Conservation (phyloP, 768 basidiomycete species). For the Suillus spraguei region DNA sequence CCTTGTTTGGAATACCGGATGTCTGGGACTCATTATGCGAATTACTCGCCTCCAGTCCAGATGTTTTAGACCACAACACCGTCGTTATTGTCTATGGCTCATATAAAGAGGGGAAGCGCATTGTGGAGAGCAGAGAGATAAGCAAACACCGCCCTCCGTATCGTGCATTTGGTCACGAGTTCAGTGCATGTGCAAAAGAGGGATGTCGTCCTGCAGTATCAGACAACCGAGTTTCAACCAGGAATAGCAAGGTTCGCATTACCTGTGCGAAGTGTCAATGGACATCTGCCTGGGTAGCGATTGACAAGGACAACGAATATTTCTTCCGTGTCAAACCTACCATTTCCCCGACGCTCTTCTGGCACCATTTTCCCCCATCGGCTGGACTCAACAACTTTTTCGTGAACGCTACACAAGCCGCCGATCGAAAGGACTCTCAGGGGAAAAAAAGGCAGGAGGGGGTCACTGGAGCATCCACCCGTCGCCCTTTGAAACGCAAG, state of each 20-base stretch:
- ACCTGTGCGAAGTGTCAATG: background rate
- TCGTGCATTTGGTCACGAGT: background rate
- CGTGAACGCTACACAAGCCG: background rate
- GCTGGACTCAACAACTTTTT: background rate
- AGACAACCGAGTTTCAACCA: background rate
- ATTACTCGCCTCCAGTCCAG: background rate
- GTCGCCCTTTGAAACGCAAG: no score
- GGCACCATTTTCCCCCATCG: background rate
- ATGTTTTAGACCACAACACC: background rate
- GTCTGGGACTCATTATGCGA: conserved; percentile 5
- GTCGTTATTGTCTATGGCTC: background rate
- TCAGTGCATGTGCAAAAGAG: background rate
- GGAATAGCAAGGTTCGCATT: background rate
- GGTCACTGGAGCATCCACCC: no score
- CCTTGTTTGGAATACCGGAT: background rate
- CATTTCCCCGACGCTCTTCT: background rate
- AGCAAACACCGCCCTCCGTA: background rate
- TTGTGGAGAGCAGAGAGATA: background rate
- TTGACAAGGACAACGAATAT: background rate
- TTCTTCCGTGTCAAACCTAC: background rate
- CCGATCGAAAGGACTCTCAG: background rate
- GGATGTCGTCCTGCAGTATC: background rate
- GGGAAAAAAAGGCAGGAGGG: background rate
- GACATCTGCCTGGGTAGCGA: conserved; percentile 1
- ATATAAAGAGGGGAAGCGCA: background rate